Evolutionary conservation across 768 basidiomycete genomes (phyloP).

Genomic region (Macrolepiota dolichaula): DNA sequence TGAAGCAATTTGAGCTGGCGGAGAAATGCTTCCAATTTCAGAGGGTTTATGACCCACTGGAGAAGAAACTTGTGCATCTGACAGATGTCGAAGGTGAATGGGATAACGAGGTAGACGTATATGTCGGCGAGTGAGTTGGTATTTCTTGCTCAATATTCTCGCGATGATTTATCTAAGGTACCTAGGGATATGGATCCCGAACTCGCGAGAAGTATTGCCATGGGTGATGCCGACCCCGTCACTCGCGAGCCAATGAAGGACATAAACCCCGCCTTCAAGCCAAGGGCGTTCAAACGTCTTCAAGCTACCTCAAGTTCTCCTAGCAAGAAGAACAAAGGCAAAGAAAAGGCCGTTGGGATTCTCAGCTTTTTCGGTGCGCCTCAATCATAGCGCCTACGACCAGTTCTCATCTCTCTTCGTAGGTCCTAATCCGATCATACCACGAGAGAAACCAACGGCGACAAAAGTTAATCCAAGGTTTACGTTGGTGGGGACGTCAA

Average conservation of each 20-base stretch:
- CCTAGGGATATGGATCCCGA: constrained; percentile 59
- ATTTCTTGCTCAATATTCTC: background rate
- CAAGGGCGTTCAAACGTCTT: constrained; percentile 44
- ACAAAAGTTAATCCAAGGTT: constrained; percentile 12
- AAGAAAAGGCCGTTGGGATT: constrained; percentile 43
- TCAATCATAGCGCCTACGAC: constrained; percentile 13
- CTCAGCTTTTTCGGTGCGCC: constrained; percentile 61
- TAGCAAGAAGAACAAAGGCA: constrained; percentile 44
- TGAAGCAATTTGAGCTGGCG: constrained; percentile 71
- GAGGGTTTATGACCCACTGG: constrained; percentile 79
- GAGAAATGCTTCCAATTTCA: constrained; percentile 94
- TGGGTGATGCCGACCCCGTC: constrained; percentile 70
- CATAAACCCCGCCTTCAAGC: constrained; percentile 66
- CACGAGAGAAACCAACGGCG: constrained; percentile 16
- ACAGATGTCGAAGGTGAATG: constrained; percentile 56
- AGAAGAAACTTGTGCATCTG: constrained; percentile 66
- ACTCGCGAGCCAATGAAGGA: constrained; percentile 70
- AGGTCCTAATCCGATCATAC: constrained; percentile 42
- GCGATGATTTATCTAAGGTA: background rate
- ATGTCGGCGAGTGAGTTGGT: constrained; percentile 62
- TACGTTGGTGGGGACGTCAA: constrained; percentile 47
- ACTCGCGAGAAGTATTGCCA: constrained; percentile 63
- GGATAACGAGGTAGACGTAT: constrained; percentile 61
- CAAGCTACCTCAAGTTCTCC: constrained; percentile 20
- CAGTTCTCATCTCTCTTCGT: background rate